A percentile compares a stretch with the other conserved stretches of the same genome.
Conservation (phyloP, 1,139 yeast genomes). For the Hansenula sp. region DNA sequence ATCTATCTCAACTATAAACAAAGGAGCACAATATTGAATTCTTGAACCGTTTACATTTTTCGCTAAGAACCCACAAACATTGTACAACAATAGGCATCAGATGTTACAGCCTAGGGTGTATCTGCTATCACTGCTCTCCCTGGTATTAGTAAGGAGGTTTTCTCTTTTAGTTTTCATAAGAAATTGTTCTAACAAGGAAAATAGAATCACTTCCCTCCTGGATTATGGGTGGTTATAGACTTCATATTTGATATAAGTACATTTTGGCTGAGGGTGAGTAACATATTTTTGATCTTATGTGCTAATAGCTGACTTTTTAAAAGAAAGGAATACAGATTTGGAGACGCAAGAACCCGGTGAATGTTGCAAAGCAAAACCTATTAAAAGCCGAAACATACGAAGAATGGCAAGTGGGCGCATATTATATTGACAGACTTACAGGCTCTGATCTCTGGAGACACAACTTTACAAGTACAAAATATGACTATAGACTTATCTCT, state of each 20-base stretch:
- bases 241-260: slow-evolving; percentile 53
- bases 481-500: slow-evolving; percentile 79
- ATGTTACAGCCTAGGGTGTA: slow-evolving; percentile 8
- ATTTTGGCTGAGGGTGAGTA: slow-evolving; percentile 49
- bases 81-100: not conserved
- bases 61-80: too few species aligned
- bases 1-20: not conserved
- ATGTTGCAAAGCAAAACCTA: slow-evolving; percentile 19
- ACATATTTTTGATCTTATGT: too few species aligned
- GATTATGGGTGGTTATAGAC: slow-evolving; percentile 59
- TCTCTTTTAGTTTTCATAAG: slow-evolving; percentile 6
- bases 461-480: slow-evolving; percentile 75
- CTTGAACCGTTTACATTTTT: not conserved
- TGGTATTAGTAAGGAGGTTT: slow-evolving; percentile 6
- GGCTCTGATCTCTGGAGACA: slow-evolving; percentile 83
- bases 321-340: slow-evolving; percentile 25
- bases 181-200: slow-evolving; percentile 6
- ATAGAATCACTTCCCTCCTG: slow-evolving; percentile 53
- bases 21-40: not conserved
- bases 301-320: slow-evolving; percentile 22
- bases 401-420: slow-evolving; percentile 60
- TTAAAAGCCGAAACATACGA: slow-evolving; percentile 39
- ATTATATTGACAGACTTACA: slow-evolving; percentile 58
- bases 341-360: slow-evolving; percentile 20
- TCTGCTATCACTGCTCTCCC: slow-evolving; percentile 10